A percentile compares a stretch with the other conserved stretches of the same genome.
Conservation (phyloP, 257 asterid species). For the Capsicum pubescens region DNA sequence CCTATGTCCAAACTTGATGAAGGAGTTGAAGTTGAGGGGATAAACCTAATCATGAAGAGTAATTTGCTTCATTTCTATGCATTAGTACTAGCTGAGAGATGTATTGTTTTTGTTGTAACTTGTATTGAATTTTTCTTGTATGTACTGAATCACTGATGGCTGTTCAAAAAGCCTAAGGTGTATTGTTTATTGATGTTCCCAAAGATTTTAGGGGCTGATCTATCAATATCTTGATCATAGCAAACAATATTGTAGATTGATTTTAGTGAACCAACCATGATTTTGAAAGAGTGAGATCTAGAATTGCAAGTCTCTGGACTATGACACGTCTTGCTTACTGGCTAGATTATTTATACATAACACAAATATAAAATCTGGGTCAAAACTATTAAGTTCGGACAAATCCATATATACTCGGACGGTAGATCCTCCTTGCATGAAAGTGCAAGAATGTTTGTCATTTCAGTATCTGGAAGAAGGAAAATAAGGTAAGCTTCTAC, state of each 20-base stretch:
- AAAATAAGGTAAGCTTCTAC: no score
- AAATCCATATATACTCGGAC: no score
- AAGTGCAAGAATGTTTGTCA: no score
- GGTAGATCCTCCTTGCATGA: no score
- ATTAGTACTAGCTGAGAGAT: conserved; percentile 14
- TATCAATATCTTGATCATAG: neutral
- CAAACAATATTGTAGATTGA: neutral
- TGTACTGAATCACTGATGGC: conserved; percentile 13
- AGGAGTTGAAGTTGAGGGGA: conserved; percentile 36
- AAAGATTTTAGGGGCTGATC: neutral
- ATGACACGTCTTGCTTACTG: no score
- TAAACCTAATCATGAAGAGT: conserved; percentile 36
- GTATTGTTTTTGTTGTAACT: conserved; percentile 23
- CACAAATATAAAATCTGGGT: no score
- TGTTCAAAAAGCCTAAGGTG: neutral
- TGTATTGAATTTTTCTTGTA: neutral
- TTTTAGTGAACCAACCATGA: neutral
- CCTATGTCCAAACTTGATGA: conserved; percentile 31
- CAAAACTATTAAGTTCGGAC: no score
- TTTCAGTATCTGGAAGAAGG: no score
- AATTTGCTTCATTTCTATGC: neutral
- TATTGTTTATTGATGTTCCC: neutral
- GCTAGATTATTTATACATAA: no score
- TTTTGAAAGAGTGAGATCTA: neutral
- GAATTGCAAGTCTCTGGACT: neutral